phyloP scores from a whole-genome alignment of 2,329 filamentous ascomycete species.

The Calcarisporium arbuscula region DNA sequence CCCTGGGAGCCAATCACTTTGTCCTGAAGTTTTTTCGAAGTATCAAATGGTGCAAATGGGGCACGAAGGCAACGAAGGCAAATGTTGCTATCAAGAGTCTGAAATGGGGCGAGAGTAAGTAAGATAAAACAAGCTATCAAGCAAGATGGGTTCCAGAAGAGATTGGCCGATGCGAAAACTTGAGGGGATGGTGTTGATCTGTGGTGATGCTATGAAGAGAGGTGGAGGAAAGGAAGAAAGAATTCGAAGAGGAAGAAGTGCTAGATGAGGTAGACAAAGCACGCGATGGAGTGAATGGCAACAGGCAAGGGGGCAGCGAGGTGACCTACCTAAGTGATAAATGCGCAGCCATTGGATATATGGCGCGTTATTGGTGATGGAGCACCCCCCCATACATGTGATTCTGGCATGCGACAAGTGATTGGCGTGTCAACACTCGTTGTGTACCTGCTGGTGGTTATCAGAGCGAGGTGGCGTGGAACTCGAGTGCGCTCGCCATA shows the following conservation, averaged over 20 bases:
- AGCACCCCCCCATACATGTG: too few species aligned
- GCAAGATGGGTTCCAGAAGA: constrained; percentile 42
- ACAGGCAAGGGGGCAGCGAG: too few species aligned
- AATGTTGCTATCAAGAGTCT: constrained; percentile 44
- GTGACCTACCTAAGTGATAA: too few species aligned
- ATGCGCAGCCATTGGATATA: too few species aligned
- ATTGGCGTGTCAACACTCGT: too few species aligned
- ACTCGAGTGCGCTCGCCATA: too few species aligned
- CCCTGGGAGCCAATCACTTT: constrained; percentile 23
- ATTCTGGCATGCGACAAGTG: too few species aligned
- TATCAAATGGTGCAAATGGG: constrained; percentile 19
- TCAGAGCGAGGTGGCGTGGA: too few species aligned
- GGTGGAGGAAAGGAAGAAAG: constrained; percentile 15
- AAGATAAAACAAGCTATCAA: constrained; percentile 53
- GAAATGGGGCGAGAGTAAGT: constrained; percentile 50
- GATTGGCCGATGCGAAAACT: too few species aligned
- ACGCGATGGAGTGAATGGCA: too few species aligned
- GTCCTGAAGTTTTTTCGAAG: constrained; percentile 18
- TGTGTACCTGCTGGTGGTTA: too few species aligned
- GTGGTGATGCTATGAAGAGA: constrained; percentile 41
- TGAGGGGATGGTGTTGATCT: constrained; percentile 37
- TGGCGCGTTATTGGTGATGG: too few species aligned
- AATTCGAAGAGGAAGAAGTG: constrained; percentile 10
- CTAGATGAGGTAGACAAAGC: constrained; percentile 8
- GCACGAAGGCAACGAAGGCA: constrained; percentile 25